Base-by-base conservation (phyloP, 2,329 filamentous ascomycete genomes). In the Venturia pyrina region DNA sequence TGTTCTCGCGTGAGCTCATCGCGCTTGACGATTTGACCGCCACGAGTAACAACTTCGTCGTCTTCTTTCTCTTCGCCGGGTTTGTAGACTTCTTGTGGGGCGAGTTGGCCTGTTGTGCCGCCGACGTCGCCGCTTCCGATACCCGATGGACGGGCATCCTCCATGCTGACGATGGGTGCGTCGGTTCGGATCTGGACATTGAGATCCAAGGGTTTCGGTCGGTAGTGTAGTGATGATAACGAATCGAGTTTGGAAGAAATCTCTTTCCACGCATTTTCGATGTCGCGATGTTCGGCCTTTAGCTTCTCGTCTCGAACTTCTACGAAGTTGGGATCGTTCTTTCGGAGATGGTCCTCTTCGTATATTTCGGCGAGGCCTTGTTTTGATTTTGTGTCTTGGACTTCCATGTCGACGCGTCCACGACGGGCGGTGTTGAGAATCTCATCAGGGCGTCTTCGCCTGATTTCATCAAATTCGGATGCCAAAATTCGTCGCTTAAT, bases 151-250 rank as follows among this genome's bases (percentile, higher is more conserved):
- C 96, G 89, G 1, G 92, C 93, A 73, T 99, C 95, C 79, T 99
- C 95, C 89, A 98, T 96, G 70, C 85, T 84, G 69, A 98, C 88
- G 3, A 90, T 91, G n/a, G 93, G 91, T 4, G 95, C 90, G 77
- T 98, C 93, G 34, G 91, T 85, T 43, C 97, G 89, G 65, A 97
- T 89, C 56, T 90, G 93, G 68, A 99, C 85, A 59, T 86, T 85
- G n/a, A 91, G 86, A 63, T 89, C 89, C 1, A 88, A 84, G 13
- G 90, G 88, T 79, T 93, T 96, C 65, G 95, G 95, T 77, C 91
- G 93, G 84, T 96, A 97, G 78, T 97, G 90, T 88, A 91, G 96
- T 75, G 90, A 96, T 77, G 88, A 93, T 69, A 99, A 86, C 34
- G 90, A 86, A 77, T 99, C 95, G 65, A 99, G 86, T 68, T 91